Conservation (phyloP, 2,329 filamentous ascomycete species). For the Erysiphe pulchra region DNA sequence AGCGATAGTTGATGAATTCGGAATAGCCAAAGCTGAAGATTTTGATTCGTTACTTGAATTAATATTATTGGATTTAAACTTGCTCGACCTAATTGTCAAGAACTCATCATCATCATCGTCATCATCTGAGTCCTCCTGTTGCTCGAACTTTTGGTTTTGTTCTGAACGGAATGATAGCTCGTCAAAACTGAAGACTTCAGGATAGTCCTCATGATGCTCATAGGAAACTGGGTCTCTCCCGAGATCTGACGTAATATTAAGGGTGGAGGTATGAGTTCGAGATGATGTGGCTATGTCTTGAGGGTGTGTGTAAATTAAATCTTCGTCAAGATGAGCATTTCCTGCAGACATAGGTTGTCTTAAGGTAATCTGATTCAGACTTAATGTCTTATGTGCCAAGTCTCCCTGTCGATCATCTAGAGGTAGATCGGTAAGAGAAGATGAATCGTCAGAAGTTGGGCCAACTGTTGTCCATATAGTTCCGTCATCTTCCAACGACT, state of each 20-base stretch:
- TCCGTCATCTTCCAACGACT: conserved; percentile 21
- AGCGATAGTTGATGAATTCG: background rate
- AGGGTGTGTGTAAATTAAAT: background rate
- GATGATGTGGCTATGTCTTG: background rate
- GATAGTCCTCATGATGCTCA: background rate
- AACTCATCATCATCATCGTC: background rate
- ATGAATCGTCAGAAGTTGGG: conserved; percentile 12
- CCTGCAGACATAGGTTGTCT: background rate
- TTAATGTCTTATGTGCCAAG: background rate
- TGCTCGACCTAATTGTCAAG: background rate
- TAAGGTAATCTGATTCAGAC: background rate
- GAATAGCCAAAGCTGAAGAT: conserved; percentile 6
- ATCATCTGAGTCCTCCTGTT: background rate
- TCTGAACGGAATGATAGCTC: background rate
- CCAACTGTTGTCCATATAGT: conserved; percentile 13
- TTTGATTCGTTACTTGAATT: conserved; percentile 2
- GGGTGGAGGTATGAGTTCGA: background rate
- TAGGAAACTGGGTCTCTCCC: background rate
- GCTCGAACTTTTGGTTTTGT: background rate
- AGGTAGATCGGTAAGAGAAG: conserved; percentile 6
- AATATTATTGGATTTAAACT: conserved; percentile 1
- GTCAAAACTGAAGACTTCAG: background rate
- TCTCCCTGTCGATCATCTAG: background rate
- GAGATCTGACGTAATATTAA: background rate
- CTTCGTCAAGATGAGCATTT: background rate